Evolutionary conservation across 352 stramenopile genomes (phyloP).

Genomic region (Pythium pyrilobum): DNA sequence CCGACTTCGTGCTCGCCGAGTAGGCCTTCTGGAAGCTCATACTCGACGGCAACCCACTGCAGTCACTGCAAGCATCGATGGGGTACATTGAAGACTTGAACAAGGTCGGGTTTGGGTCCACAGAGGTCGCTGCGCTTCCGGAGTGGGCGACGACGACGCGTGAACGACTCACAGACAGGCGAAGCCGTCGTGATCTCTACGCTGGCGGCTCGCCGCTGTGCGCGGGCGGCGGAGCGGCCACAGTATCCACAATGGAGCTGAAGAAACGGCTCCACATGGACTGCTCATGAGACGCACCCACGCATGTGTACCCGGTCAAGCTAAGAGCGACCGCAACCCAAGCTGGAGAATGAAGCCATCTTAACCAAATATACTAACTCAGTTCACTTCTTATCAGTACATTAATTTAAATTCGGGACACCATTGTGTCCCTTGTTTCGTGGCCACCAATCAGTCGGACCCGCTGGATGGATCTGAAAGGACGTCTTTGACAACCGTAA

Average conservation of each 20-base stretch:
- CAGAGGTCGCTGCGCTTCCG: not conserved
- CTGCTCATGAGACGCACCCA: not conserved
- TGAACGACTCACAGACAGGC: not conserved
- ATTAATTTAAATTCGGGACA: not conserved
- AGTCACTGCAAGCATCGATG: not conserved
- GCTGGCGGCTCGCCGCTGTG: constrained; percentile 8
- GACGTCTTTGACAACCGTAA: not conserved
- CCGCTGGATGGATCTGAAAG: not conserved
- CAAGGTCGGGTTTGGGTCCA: not conserved
- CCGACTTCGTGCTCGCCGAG: not conserved
- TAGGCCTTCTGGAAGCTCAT: constrained; percentile 9
- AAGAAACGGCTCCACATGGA: not conserved
- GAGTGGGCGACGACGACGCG: not conserved
- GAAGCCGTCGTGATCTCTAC: not conserved
- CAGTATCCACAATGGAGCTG: not conserved
- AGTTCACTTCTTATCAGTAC: too few species aligned
- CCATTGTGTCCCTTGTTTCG: not conserved
- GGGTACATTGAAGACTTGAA: not conserved
- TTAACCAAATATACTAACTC: too few species aligned
- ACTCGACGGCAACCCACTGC: constrained; percentile 5
- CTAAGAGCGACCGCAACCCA: too few species aligned
- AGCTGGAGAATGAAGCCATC: too few species aligned
- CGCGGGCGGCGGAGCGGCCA: not conserved
- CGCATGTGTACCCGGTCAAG: constrained; percentile 10
- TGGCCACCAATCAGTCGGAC: constrained; percentile 2